Conservation (phyloP, 177 flowering plant species). For the Vitis hybrid region DNA sequence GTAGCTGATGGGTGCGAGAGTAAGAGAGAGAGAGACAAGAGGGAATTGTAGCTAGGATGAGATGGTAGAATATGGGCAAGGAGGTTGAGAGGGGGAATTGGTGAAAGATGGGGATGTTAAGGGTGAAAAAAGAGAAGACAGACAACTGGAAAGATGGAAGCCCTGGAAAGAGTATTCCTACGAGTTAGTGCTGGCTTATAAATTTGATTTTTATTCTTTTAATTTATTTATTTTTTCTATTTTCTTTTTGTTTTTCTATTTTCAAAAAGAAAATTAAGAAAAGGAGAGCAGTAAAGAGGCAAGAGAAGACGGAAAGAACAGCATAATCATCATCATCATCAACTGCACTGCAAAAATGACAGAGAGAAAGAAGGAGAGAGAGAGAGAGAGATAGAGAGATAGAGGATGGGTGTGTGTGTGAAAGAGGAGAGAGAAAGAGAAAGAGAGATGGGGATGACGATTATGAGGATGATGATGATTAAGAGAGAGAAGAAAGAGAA, state of each 20-base stretch:
- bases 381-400: constrained; percentile 11
- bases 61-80: not conserved
- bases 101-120: constrained; percentile 22
- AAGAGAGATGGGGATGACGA: constrained; percentile 3
- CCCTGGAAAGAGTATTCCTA: constrained; percentile 25
- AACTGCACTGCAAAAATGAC: constrained; percentile 12
- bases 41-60: not conserved
- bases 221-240: not conserved
- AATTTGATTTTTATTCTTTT: constrained; percentile 8
- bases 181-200: constrained; percentile 35
- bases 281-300: constrained; percentile 13
- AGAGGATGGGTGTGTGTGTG: not conserved
- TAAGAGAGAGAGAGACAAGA: not conserved
- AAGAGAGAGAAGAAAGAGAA: constrained; percentile 27
- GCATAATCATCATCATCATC: constrained; percentile 15
- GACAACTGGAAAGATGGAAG: constrained; percentile 46
- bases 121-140: constrained; percentile 19
- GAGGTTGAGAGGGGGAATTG: constrained; percentile 4
- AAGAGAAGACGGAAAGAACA: constrained; percentile 15
- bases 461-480: constrained; percentile 21
- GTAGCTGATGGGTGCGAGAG: constrained; percentile 5
- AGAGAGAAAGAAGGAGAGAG: constrained; percentile 11
- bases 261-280: not conserved
- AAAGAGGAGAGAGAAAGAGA: constrained; percentile 3
- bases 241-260: not conserved